Conservation (phyloP, 2,329 filamentous ascomycete genomes). For the Aspergillus hortae region DNA sequence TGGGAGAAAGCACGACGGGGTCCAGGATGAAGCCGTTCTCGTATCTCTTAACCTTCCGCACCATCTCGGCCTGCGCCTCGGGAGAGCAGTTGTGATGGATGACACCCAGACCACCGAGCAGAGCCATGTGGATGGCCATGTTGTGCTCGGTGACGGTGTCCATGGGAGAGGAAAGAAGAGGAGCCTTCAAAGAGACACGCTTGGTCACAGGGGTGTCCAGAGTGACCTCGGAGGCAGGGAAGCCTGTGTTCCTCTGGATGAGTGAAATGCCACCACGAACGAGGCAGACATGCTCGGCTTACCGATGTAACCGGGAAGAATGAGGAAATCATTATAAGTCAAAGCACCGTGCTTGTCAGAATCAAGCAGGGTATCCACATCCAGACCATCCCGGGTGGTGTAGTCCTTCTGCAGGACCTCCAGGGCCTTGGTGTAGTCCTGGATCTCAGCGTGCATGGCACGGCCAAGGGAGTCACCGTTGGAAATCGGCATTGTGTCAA, state of each 20-base stretch:
- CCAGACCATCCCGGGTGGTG: conserved; percentile 75
- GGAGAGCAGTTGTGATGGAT: conserved; percentile 99
- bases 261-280: conserved; percentile 6
- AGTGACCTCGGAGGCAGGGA: conserved; percentile 81
- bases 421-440: conserved; percentile 72
- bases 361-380: conserved; percentile 82
- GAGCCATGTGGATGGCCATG: conserved; percentile 89
- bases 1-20: conserved; percentile 83
- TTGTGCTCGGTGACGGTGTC: conserved; percentile 99
- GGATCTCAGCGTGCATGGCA: conserved; percentile 52
- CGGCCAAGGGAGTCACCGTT: conserved; percentile 60
- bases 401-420: conserved; percentile 78
- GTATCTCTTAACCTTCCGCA: conserved; percentile 97
- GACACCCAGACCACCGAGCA: conserved; percentile 63
- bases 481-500: conserved; percentile 64
- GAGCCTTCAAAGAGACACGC: conserved; percentile 92
- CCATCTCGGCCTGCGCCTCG: conserved; percentile 96
- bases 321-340: conserved; percentile 98
- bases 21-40: conserved; percentile 99
- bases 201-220: conserved; percentile 93
- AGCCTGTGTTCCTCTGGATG: conserved; percentile 54
- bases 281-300: conserved; percentile 23
- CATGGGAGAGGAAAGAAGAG: conserved; percentile 97
- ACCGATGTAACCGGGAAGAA: conserved; percentile 95
- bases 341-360: conserved; percentile 88